phyloP scores from a whole-genome alignment of 2,329 filamentous ascomycete species.

The Ceratocystis alfenasii region DNA sequence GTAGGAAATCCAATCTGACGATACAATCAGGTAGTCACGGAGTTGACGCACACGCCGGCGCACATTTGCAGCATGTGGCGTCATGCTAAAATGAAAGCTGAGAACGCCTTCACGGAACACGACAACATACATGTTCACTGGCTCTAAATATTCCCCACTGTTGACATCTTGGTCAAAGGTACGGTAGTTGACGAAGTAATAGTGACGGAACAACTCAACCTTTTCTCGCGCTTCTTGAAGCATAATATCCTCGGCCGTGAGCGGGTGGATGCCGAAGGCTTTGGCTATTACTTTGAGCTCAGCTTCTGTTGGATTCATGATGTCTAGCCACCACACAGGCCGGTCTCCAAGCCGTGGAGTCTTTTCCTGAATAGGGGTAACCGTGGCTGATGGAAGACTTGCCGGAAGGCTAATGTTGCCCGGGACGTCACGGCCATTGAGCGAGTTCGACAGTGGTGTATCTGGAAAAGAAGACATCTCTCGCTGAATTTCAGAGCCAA shows the following conservation, averaged over 20 bases:
- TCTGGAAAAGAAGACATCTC: slow-evolving; percentile 10
- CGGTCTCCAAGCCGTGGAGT: slow-evolving; percentile 59
- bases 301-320: slow-evolving; percentile 77
- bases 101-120: slow-evolving; percentile 93
- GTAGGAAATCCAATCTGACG: slow-evolving; percentile 96
- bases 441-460: slow-evolving; percentile 1
- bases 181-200: slow-evolving; percentile 98
- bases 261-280: slow-evolving; percentile 86
- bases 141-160: slow-evolving; percentile 82
- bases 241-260: slow-evolving; percentile 94
- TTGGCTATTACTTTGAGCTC: slow-evolving; percentile 94
- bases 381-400: slow-evolving; percentile 9
- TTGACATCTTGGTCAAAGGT: slow-evolving; percentile 91
- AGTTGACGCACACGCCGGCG: slow-evolving; percentile 85
- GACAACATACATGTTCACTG: slow-evolving; percentile 93
- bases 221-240: slow-evolving; percentile 96
- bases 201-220: slow-evolving; percentile 91
- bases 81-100: slow-evolving; percentile 94
- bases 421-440: slow-evolving; percentile 5
- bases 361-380: slow-evolving; percentile 30
- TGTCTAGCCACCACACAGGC: slow-evolving; percentile 93
- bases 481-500: slow-evolving; percentile 3
- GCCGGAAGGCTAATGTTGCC: neutral
- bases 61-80: slow-evolving; percentile 91
- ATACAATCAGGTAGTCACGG: slow-evolving; percentile 83